These are phyloP conservation scores for Articulospora tetracladia DNA, from an alignment of 495 filamentous ascomycete genomes.

Conservation along the genomic window DNA sequence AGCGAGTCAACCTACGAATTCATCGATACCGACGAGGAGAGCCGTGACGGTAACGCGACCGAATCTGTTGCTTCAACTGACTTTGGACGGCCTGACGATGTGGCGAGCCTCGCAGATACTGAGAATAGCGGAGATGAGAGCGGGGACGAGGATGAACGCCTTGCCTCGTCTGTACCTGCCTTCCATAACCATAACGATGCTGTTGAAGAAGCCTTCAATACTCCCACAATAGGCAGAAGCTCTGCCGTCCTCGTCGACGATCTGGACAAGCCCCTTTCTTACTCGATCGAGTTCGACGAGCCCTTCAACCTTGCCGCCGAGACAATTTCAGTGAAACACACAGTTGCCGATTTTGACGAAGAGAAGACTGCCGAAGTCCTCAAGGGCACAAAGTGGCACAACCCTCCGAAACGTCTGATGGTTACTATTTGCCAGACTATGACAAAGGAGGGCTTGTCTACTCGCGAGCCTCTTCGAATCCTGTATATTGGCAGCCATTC, in stretches of 20 bases:
- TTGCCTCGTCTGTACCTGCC: conserved; percentile 16
- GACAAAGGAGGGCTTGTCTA: conserved; percentile 57
- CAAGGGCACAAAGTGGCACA: conserved; percentile 30
- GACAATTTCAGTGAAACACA: conserved; percentile 59
- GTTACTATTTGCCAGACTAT: conserved; percentile 69
- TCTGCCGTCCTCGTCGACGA: conserved; percentile 29
- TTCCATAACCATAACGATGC: conserved; percentile 25
- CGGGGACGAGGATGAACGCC: conserved; percentile 34
- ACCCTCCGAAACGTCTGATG: conserved; percentile 37
- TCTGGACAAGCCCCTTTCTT: conserved; percentile 28
- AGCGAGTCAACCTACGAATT: conserved; percentile 56
- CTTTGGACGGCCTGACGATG: conserved; percentile 36
- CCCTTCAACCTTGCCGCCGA: conserved; percentile 47
- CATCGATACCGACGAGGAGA: conserved; percentile 41
- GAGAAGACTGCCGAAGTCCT: conserved; percentile 46
- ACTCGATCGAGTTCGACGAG: conserved; percentile 59
- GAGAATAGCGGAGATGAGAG: conserved; percentile 39
- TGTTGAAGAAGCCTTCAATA: conserved; percentile 26
- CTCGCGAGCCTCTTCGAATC: conserved; percentile 63
- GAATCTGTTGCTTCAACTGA: conserved; percentile 51
- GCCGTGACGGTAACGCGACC: conserved; percentile 41
- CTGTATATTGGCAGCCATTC: conserved; percentile 63
- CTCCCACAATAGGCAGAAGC: conserved; percentile 25
- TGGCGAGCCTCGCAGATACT: conserved; percentile 51
- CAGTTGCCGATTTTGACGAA: conserved; percentile 53